Evolutionary conservation across 1,284 basidiomycete species (phyloP), one percentile per base, ranked within the genome.

Genomic region (Inonotus hispidus): DNA sequence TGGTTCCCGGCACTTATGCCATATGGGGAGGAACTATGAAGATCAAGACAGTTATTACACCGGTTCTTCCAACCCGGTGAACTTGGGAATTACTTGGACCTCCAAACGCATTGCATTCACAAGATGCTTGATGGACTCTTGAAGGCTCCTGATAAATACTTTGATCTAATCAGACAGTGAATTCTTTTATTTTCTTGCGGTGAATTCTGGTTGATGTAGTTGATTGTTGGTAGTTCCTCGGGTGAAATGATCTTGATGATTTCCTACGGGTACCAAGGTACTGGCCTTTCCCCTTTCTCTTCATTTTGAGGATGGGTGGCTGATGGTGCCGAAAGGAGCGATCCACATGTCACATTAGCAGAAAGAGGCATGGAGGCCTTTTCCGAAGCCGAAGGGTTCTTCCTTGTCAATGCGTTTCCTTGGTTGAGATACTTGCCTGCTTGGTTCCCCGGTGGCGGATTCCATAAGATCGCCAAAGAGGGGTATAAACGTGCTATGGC

Each of bases 401-500:
- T 39, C 56, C 45, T 62, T 25, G 55, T 62, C 3, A 62, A 62
- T 46, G 23, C 46, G n/a, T 19, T 62, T 10, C 56, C 56, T 39
- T 55, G 55, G 46, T 37, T 64, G 23, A 53, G 39, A 10, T 61
- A 61, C 29, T 35, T 64, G 3, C 63, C 63, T 5, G 39, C 29
- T 19, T 64, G 63, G 63, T 58, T 64, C 27, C 63, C 63, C 21
- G 63, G 63, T 25, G 39, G 55, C 5, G 49, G 32, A 2, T 86
- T 55, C 66, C 72, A 19, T 75, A 81, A 43, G 77, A 83, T 79
- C 80, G 81, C 45, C 77, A 82, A n/a, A 72, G 73, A 54, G 83
- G 85, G 16, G 74, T 81, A 66, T 74, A 23, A 38, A 16, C 38
- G 27, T 25, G 46, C 55, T n/a, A 43, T 21, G 56, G 56, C 16